phyloP scores from a whole-genome alignment of 306 rosid species.

The Trifolium repens region DNA sequence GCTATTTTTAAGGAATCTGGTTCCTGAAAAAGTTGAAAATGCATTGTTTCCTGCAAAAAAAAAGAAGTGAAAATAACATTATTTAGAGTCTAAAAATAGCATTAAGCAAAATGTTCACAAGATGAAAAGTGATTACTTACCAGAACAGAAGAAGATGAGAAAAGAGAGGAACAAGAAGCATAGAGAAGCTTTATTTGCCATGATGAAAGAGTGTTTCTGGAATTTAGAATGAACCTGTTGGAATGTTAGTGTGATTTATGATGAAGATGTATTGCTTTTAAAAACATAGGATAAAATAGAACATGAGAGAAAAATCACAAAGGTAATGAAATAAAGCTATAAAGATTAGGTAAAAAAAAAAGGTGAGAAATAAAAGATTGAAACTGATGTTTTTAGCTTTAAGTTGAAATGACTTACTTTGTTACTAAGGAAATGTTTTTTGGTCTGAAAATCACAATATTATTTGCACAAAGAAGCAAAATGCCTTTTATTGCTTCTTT shows the following conservation, averaged over 20 bases:
- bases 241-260: slow-evolving; percentile 43
- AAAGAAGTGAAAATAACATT: background rate
- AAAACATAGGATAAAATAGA: slow-evolving; percentile 46
- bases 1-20: slow-evolving; percentile 49
- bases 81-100: background rate
- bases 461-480: slow-evolving; percentile 35
- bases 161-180: slow-evolving; percentile 61
- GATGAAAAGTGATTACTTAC: slow-evolving; percentile 45
- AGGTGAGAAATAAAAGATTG: slow-evolving; percentile 24
- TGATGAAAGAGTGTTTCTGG: slow-evolving; percentile 37
- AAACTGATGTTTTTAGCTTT: slow-evolving; percentile 18
- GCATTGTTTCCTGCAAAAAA: slow-evolving; percentile 47
- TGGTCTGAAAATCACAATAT: background rate
- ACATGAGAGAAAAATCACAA: slow-evolving; percentile 25
- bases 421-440: slow-evolving; percentile 55
- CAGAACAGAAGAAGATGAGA: slow-evolving; percentile 58
- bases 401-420: slow-evolving; percentile 57
- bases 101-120: slow-evolving; percentile 31
- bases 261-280: slow-evolving; percentile 45
- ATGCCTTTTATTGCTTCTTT: slow-evolving; percentile 42
- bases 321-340: background rate
- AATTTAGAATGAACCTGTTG: slow-evolving; percentile 43
- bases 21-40: slow-evolving; percentile 40
- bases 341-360: slow-evolving; percentile 34
- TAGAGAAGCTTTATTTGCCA: slow-evolving; percentile 62